phyloP scores from a whole-genome alignment of 371 early-diverging fungal species.

The Mucor saturninus region DNA sequence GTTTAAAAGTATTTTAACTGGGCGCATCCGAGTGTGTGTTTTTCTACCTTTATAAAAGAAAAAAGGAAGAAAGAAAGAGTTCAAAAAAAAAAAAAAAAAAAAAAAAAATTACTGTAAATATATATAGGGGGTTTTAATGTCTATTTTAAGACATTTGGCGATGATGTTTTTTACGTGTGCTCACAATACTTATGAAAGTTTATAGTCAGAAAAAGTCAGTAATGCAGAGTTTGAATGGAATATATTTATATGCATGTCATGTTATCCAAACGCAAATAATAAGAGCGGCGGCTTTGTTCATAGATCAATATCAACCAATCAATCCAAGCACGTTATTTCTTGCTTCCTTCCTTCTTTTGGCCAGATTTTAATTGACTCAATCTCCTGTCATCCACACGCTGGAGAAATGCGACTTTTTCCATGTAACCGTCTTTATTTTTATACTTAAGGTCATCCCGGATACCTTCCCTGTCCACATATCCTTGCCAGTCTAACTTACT shows the following conservation, averaged over 20 bases:
- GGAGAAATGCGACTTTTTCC: constrained; percentile 67
- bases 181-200: background rate
- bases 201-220: background rate
- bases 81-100: background rate
- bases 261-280: no score
- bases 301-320: constrained; percentile 1
- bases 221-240: background rate
- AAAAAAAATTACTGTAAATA: background rate
- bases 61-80: constrained; percentile 4
- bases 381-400: constrained; percentile 63
- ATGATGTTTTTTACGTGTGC: background rate
- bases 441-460: constrained; percentile 68
- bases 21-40: constrained; percentile 1
- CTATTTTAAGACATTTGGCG: constrained; percentile 16
- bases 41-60: background rate
- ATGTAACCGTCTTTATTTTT: constrained; percentile 75
- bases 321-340: constrained; percentile 14
- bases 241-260: background rate
- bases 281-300: no score
- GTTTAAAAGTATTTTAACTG: constrained; percentile 4
- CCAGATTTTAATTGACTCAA: constrained; percentile 49
- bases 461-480: constrained; percentile 70
- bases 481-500: constrained; percentile 74
- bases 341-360: constrained; percentile 29
- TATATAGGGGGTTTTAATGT: constrained; percentile 9